phyloP scores from a whole-genome alignment of 2,329 filamentous ascomycete species.

The Aspergillus sojae region DNA sequence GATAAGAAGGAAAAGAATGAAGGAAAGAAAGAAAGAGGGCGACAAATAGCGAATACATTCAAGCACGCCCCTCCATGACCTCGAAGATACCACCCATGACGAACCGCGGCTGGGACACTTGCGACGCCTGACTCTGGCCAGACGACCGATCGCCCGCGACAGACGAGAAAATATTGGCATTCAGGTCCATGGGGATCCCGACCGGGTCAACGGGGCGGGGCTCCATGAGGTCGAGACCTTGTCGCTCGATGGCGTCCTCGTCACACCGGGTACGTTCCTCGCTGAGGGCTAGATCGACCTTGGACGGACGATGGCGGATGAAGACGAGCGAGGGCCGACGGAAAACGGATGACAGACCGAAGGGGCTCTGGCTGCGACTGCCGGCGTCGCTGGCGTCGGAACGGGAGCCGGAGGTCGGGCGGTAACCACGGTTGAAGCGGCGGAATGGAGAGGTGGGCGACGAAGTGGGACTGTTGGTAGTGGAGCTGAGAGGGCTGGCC shows the following conservation, averaged over 20 bases:
- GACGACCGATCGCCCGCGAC: slow-evolving; percentile 13
- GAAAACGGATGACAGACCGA: slow-evolving; percentile 32
- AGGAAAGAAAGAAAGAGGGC: background rate
- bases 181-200: slow-evolving; percentile 28
- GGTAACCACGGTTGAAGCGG: slow-evolving; percentile 24
- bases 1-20: slow-evolving; percentile 7
- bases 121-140: slow-evolving; percentile 7
- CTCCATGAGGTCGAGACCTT: slow-evolving; percentile 48
- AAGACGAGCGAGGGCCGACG: slow-evolving; percentile 34
- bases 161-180: slow-evolving; percentile 20
- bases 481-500: slow-evolving; percentile 32
- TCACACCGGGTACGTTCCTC: slow-evolving; percentile 46
- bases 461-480: slow-evolving; percentile 32
- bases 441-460: slow-evolving; percentile 28
- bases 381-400: slow-evolving; percentile 20
- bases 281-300: slow-evolving; percentile 47
- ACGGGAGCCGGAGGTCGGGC: slow-evolving; percentile 10
- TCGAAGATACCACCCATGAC: slow-evolving; percentile 53
- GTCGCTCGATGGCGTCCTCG: slow-evolving; percentile 41
- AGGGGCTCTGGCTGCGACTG: slow-evolving; percentile 33
- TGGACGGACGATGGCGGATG: slow-evolving; percentile 46
- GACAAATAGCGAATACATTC: slow-evolving; percentile 12
- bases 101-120: slow-evolving; percentile 35
- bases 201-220: slow-evolving; percentile 45
- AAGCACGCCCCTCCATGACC: slow-evolving; percentile 48